Evolutionary conservation across 1,284 basidiomycete genomes (phyloP).

Genomic region (Apiotrichum brassicae): DNA sequence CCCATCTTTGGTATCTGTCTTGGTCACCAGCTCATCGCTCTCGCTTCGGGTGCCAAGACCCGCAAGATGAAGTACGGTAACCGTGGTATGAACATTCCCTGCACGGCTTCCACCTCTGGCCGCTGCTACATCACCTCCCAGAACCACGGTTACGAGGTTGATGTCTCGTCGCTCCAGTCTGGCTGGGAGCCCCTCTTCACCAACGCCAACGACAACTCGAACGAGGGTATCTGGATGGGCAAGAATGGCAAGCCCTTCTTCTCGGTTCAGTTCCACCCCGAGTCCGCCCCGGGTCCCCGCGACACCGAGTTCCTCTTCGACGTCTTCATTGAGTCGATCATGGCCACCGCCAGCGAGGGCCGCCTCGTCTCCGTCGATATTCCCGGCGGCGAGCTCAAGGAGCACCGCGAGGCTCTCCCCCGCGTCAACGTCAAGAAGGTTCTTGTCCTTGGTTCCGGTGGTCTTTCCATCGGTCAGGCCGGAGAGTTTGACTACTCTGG

Average conservation of each 20-base stretch:
- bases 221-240: conserved; percentile 94
- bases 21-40: conserved; percentile 92
- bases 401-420: conserved; percentile 65
- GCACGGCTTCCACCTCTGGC: conserved; percentile 87
- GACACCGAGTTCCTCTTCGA: conserved; percentile 99
- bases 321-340: conserved; percentile 85
- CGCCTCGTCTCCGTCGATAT: conserved; percentile 69
- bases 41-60: conserved; percentile 88
- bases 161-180: conserved; percentile 66
- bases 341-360: conserved; percentile 66
- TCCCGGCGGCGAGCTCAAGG: conserved; percentile 78
- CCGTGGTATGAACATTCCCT: conserved; percentile 97
- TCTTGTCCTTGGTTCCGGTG: conserved; percentile 94
- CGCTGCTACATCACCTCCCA: conserved; percentile 99
- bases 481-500: conserved; percentile 99
- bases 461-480: conserved; percentile 94
- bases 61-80: conserved; percentile 99
- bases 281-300: conserved; percentile 94
- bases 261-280: conserved; percentile 99
- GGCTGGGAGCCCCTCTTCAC: conserved; percentile 93
- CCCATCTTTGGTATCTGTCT: conserved; percentile 99
- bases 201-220: conserved; percentile 95
- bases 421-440: conserved; percentile 81
- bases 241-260: conserved; percentile 78
- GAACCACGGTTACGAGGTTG: conserved; percentile 97